Conservation (phyloP, 1,284 basidiomycete species). For the Bjerkandera adusta region DNA sequence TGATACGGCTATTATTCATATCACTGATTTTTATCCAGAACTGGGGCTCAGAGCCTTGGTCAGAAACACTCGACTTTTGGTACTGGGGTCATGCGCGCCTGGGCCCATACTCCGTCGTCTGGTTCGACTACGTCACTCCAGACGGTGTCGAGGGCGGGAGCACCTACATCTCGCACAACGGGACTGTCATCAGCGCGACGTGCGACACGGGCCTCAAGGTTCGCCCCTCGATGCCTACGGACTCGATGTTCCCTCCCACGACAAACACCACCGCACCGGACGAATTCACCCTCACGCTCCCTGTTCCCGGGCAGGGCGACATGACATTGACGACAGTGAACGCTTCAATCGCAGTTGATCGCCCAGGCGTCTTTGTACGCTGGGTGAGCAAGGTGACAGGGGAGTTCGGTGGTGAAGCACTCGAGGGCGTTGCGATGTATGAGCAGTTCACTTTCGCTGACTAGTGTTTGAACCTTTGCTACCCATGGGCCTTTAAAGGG, state of each 20-base stretch:
- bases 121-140: constrained; percentile 13
- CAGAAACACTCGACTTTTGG: constrained; percentile 7
- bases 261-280: constrained; percentile 1
- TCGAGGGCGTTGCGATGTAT: constrained; percentile 9
- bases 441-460: constrained; percentile 15
- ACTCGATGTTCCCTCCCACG: constrained; percentile 9
- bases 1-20: not conserved
- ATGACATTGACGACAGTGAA: not conserved
- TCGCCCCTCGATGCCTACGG: constrained; percentile 5
- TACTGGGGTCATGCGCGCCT: constrained; percentile 16
- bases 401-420: constrained; percentile 6
- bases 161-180: constrained; percentile 9
- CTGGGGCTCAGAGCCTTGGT: constrained; percentile 11
- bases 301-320: constrained; percentile 7
- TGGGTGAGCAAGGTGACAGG: constrained; percentile 11
- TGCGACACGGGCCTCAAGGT: constrained; percentile 4
- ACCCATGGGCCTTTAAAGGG: too few species aligned
- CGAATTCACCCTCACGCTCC: constrained; percentile 5
- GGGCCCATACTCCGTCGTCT: constrained; percentile 13
- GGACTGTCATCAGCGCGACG: constrained; percentile 2
- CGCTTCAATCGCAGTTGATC: not conserved
- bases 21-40: constrained; percentile 5
- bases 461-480: not conserved
- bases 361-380: not conserved
- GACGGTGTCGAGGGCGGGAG: constrained; percentile 11